These are phyloP conservation scores for Crinitomyces ghanaensis DNA, from an alignment of 805 yeast genomes.

Conservation along the genomic window DNA sequence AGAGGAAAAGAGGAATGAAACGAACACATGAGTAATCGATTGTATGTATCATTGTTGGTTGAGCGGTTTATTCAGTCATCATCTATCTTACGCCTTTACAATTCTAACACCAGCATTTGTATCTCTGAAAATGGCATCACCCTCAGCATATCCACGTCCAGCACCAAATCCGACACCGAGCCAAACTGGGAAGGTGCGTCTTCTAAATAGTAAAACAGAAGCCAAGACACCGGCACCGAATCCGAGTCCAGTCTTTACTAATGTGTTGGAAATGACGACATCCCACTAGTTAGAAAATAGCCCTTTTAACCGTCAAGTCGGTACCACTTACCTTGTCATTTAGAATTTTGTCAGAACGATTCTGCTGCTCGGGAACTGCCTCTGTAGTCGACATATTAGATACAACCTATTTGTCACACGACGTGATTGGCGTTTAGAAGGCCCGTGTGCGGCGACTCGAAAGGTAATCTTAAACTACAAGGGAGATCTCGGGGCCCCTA, in stretches of 20 bases:
- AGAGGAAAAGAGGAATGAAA: too few relatives aligned
- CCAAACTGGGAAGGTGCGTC: conserved; percentile 98
- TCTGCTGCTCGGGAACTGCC: conserved; percentile 11
- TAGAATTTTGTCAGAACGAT: conserved; percentile 25
- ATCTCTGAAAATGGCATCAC: conserved; percentile 84
- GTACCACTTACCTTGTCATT: conserved; percentile 27
- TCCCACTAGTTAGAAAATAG: conserved; percentile 51
- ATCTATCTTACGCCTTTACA: conserved; percentile 18
- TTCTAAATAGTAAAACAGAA: conserved; percentile 77
- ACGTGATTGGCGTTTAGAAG: too few relatives aligned
- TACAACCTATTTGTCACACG: too few relatives aligned
- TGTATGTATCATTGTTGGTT: too few relatives aligned
- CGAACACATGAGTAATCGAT: too few relatives aligned
- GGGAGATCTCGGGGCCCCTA: not conserved
- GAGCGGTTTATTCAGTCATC: too few relatives aligned
- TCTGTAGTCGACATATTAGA: conserved; percentile 11
- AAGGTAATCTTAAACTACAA: too few relatives aligned
- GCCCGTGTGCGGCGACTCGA: too few relatives aligned
- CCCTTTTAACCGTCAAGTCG: not conserved
- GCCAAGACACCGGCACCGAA: conserved; percentile 94
- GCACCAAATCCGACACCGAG: conserved; percentile 93
- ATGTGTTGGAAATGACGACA: conserved; percentile 83
- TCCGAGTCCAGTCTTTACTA: conserved; percentile 93
- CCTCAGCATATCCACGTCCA: conserved; percentile 97
- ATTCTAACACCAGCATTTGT: conserved; percentile 23